phyloP scores from a whole-genome alignment of 2,329 filamentous ascomycete genomes.

The Cryphonectria parasitica region DNA sequence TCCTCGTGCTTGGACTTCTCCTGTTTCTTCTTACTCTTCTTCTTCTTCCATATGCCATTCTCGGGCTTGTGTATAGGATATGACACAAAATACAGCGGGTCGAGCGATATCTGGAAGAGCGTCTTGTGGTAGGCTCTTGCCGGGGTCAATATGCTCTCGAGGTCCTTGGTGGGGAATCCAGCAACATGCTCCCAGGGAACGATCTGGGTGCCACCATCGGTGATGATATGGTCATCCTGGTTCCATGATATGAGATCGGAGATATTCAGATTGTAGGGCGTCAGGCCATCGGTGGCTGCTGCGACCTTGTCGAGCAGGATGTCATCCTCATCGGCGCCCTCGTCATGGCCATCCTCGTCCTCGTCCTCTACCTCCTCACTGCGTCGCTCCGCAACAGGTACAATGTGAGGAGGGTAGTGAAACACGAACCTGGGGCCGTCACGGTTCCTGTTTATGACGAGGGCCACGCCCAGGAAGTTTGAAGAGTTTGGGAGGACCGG shows the following conservation, averaged over 20 bases:
- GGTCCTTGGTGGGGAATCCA: constrained; percentile 73
- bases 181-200: constrained; percentile 75
- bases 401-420: constrained; percentile 75
- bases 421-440: constrained; percentile 84
- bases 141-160: constrained; percentile 80
- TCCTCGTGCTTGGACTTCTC: constrained; percentile 39
- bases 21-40: constrained; percentile 54
- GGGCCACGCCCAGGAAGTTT: constrained; percentile 70
- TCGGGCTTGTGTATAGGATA: constrained; percentile 82
- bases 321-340: constrained; percentile 55
- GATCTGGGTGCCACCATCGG: constrained; percentile 59
- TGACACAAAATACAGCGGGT: constrained; percentile 78
- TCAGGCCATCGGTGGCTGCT: constrained; percentile 41
- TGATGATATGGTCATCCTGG: constrained; percentile 59
- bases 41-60: constrained; percentile 77
- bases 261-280: constrained; percentile 38
- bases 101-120: constrained; percentile 79
- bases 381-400: constrained; percentile 43
- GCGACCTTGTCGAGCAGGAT: constrained; percentile 52
- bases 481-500: constrained; percentile 54
- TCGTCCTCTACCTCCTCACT: constrained; percentile 40
- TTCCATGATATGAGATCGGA: constrained; percentile 51
- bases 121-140: constrained; percentile 77
- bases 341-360: constrained; percentile 44
- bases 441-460: constrained; percentile 74